Evolutionary conservation across 169 alveolate genomes (phyloP), one percentile per base, ranked within the genome.

Genomic region (Plasmodium reichenowi): DNA sequence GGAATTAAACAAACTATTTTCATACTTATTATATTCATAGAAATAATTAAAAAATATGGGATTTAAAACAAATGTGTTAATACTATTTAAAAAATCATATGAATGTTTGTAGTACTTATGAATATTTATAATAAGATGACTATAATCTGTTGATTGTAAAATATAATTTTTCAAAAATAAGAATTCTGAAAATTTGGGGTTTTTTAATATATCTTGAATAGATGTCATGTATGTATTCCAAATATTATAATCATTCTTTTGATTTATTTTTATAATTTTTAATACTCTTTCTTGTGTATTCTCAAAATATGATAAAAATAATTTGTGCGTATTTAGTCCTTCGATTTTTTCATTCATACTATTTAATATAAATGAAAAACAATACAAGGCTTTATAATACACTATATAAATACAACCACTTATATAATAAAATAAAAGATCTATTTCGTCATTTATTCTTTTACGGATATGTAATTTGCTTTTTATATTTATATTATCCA

Each of bases 401-500:
- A 64, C 50, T 64, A 76, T 58, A 76, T 76, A 76, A 26, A 76
- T 47, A 43, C 89, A 76, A 38, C 47, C 13, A 64, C 78, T 76
- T 63, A 76, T 58, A 48, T 63, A 76, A 58, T 76, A 76, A 15
- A 50, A 64, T 43, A 76, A 38, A 64, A 64, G 29, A 64, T 64
- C 47, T 68, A 76, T 72, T 56, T 76, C 71, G 50, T 29, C 3
- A 13, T 76, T 64, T 52, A 76, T 62, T 15, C 24, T 50, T 26
- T 76, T 64, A 15, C 68, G 17, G 26, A 76, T 50, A 9, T 58
- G 12, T 48, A 76, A 48, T 50, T 64, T 76, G 38, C 52, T 62
- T 52, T 70, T 70, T 7, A 76, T 76, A 58, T 76, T 76, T 63
- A 76, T 76, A 50, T 76, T 68, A 17, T 76, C 89, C 58, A 76